Evolutionary conservation across 106 monocot genomes (phyloP), one percentile per base, ranked within the genome.

Genomic region (Allium fistulosum): DNA sequence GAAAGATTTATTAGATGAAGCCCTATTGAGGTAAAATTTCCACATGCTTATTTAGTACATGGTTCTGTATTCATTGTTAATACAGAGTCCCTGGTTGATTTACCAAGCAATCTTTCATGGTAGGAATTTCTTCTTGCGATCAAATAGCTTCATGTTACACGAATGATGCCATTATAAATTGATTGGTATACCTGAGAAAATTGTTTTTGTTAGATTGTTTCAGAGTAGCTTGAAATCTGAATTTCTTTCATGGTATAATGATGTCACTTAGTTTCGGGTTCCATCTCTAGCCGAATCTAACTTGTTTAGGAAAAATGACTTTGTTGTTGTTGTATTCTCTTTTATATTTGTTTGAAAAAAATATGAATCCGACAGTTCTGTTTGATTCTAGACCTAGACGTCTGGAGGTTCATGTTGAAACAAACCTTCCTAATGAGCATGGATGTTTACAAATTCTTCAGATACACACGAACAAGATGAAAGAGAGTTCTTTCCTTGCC

Each of bases 361-460:
- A 62, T 71, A 58, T 65, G 47, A 45, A 52, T 62, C 49, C 15
- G 17, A 73, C 15, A n/a, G 47, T n/a, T 56, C 17, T 49, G 49
- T 71, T 75, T 22, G n/a, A 46, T 46, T 82, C 50, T 65, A 99
- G 97, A 75, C 97, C 97, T 77, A 92, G 97, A 78, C 86, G 97
- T 13, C 77, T 99, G 84, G 97, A 99, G 72, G 92, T 99, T 77
- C 97, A 87, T 79, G 85, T 99, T 65, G 97, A 99, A 73, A 92
- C 92, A 57, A 99, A 87, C 75, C 88, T 99, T 15, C 97, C 97
- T 60, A 92, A 99, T 87, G 97, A 99, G 87, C 87, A 92, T 85
- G 97, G 97, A 56, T 92, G 97, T 56, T 71, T 99, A 49, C 92
- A 99, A 71, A 99, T 99, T 69, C 87, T 99, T 68, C 88, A 89